Evolutionary conservation across 2,329 filamentous ascomycete species (phyloP), one percentile per base, ranked within the genome.

Genomic region (Fusarium sp.): DNA sequence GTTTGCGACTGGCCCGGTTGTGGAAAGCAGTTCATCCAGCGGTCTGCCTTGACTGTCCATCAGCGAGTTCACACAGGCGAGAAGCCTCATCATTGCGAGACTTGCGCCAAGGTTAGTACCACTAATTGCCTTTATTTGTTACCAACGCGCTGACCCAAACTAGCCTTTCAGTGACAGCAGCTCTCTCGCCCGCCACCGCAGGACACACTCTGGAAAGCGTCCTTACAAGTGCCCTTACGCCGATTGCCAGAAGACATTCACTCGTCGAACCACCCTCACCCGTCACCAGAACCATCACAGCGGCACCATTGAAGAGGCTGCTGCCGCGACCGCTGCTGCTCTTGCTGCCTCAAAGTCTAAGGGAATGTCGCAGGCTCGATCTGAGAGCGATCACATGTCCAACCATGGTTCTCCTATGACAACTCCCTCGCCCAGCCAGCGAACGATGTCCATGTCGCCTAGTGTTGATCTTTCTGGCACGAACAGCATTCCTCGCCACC

Each of bases 241-340:
- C 62, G 94, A 97, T 79, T 99, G 96, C 80, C 94, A 98, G 77
- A 98, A 98, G 86, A 98, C 95, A 0, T 99, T 99, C 76, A 99
- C 96, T 11, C 91, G 96, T 59, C 91, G 95, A 69, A 98, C 96
- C 1, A 98, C 96, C 4, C 84, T 99, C 65, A 99, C 95, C 3
- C 89, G 96, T 51, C 96, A 99, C 78, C 94, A 97, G 81, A 97
- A 97, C 73, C 93, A 97, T 75, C 96, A 98, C 79, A 97, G 92
- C 20, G 96, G 95, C 41, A 97, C 94, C 0, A 92, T 97, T 16
- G 95, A 97, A 78, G 95, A 98, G 79, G 93, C 95, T 10, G 94
- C 94, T 3, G 92, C 90, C 4, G 93, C 94, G 6, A 97, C 94
- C 1, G 94, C 93, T 34, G 94, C 94, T 41, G 94, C 92, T 52